Evolutionary conservation across 192 early-diverging fungal genomes (phyloP), one percentile per base, ranked within the genome.

Genomic region (Rhizophagus sp.): DNA sequence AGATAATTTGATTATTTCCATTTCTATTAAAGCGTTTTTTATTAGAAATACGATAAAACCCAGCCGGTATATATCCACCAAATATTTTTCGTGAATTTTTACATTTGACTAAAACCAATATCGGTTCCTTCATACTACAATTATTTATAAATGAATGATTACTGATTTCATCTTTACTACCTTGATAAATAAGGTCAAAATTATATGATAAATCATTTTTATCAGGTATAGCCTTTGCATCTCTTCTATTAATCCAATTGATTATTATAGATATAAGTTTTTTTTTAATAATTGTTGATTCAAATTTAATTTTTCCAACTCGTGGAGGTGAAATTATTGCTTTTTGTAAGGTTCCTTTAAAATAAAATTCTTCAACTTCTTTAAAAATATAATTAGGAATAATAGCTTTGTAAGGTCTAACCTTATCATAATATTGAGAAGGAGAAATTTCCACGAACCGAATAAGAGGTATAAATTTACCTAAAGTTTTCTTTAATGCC

Each of bases 181-280:
- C 62, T 41, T 62, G 57, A 47, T 64, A 63, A 41, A 76, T 62
- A 64, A 76, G 63, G 33, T 9, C 22, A 27, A 76, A 76, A n/a
- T 76, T 24, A 65, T 76, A 76, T 41, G 3, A 0, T 52, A 13
- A 17, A 22, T 13, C 64, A 22, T 17, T 3, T 8, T 15, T 12
- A 19, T 27, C 12, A 24, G 8, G 15, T 2, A 24, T 2, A 36
- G 36, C 36, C 9, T 76, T 41, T 2, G 11, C 62, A 25, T 64
- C 36, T 52, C 22, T 65, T 62, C 9, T 33, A 12, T 62, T 44
- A 6, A 76, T 76, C 62, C 75, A 76, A 76, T 44, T 47, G 25
- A 62, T 62, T 3, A 64, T 19, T 33, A 41, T 41, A 57, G 17
- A 27, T 0, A 36, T 36, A 41, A 41, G 33, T 22, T 47, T 65